Evolutionary conservation across 1,284 basidiomycete genomes (phyloP).

Genomic region (Leccinum subspadiceum): DNA sequence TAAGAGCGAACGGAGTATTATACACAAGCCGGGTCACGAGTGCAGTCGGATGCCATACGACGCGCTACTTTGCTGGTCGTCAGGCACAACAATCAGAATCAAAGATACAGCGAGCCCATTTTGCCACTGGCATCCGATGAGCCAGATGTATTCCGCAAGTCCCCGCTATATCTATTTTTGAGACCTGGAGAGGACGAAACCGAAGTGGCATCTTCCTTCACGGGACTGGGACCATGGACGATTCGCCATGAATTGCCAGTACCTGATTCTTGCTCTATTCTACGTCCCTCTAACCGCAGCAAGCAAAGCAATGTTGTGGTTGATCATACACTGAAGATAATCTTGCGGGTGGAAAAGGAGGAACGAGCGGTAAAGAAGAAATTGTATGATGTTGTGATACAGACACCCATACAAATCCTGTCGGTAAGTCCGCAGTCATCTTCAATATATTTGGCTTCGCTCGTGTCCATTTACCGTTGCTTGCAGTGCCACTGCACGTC

Average conservation of each 20-base stretch:
- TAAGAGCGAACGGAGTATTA: constrained; percentile 81
- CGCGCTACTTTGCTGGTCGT: constrained; percentile 71
- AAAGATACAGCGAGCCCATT: constrained; percentile 46
- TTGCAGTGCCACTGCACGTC: constrained; percentile 75
- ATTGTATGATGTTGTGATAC: constrained; percentile 89
- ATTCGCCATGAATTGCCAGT: constrained; percentile 57
- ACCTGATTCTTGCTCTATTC: constrained; percentile 50
- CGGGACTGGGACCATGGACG: constrained; percentile 77
- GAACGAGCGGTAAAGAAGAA: constrained; percentile 75
- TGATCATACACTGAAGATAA: constrained; percentile 78
- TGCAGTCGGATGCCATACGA: constrained; percentile 71
- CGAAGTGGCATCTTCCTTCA: constrained; percentile 56
- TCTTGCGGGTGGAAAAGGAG: constrained; percentile 83
- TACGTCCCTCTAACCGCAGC: constrained; percentile 86
- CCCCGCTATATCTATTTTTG: constrained; percentile 49
- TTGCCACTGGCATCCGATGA: constrained; percentile 67
- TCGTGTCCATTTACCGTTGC: neutral
- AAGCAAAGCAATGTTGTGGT: constrained; percentile 79
- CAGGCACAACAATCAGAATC: constrained; percentile 38
- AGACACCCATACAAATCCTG: constrained; percentile 76
- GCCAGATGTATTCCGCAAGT: constrained; percentile 51
- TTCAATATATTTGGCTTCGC: neutral
- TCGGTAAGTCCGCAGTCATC: constrained; percentile 51
- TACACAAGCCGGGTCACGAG: constrained; percentile 67
- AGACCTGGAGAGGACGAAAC: constrained; percentile 46